Evolutionary conservation across 2,329 filamentous ascomycete species (phyloP).

Genomic region (Arthrobotrys conoides): DNA sequence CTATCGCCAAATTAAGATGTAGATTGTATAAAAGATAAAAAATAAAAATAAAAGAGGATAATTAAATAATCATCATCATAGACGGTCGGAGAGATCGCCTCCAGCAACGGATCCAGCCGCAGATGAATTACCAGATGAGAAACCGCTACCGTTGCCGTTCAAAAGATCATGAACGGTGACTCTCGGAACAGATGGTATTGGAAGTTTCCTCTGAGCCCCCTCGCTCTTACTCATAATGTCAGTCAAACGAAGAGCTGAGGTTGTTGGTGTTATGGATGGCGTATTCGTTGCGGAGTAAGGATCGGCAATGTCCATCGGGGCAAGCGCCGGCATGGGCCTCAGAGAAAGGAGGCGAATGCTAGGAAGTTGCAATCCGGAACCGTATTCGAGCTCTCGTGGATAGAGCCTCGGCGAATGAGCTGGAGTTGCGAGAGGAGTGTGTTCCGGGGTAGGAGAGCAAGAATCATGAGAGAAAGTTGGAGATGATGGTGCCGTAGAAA

Average conservation of each 20-base stretch:
- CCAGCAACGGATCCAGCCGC: conserved; percentile 83
- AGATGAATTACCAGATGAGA: conserved; percentile 82
- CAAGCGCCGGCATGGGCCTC: conserved; percentile 76
- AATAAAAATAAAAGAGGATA: neutral
- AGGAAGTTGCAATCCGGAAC: conserved; percentile 83
- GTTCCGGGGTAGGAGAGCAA: conserved; percentile 92
- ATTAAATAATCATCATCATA: conserved; percentile 64
- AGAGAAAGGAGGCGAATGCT: conserved; percentile 82
- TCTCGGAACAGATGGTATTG: conserved; percentile 90
- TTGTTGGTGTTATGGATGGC: conserved; percentile 53
- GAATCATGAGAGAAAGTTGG: conserved; percentile 97
- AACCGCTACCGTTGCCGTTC: conserved; percentile 72
- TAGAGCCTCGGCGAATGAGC: conserved; percentile 89
- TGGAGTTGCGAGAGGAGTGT: conserved; percentile 97
- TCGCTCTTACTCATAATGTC: conserved; percentile 94
- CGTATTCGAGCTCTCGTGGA: conserved; percentile 72
- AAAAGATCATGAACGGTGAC: conserved; percentile 89
- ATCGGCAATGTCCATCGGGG: conserved; percentile 75
- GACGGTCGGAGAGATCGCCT: conserved; percentile 76
- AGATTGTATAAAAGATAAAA: neutral
- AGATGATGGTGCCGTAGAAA: conserved; percentile 94
- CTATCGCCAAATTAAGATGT: neutral
- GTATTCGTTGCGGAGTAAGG: conserved; percentile 63
- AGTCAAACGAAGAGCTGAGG: conserved; percentile 82
- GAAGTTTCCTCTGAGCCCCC: conserved; percentile 88